Percentiles rank a stretch among this genome's conserved stretches.
These are phyloP conservation scores for Coemansia sp. DNA, from an alignment of 192 early-diverging fungal species.

Conservation along the genomic window DNA sequence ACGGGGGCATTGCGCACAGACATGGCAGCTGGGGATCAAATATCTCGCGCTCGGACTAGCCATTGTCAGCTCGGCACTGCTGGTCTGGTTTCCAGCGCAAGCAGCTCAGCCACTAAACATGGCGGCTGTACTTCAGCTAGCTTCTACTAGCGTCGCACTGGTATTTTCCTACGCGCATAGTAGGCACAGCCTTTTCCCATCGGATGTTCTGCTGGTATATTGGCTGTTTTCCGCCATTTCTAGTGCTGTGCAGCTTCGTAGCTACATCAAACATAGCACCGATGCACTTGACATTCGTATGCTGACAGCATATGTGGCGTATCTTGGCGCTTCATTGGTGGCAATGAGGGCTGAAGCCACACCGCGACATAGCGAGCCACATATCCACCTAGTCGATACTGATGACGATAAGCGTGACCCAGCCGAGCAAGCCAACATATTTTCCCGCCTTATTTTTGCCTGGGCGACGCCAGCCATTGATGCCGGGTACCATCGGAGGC, in stretches of 20 bases:
- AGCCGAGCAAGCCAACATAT: constrained; percentile 18
- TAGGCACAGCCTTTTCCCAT: background rate
- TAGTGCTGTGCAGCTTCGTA: background rate
- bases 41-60: background rate
- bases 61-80: background rate
- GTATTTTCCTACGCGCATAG: constrained; percentile 6
- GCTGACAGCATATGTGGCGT: background rate
- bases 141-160: constrained; percentile 1
- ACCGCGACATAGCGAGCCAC: background rate
- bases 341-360: background rate
- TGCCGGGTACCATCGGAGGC: constrained; percentile 68
- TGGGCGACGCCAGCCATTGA: constrained; percentile 90
- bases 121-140: background rate
- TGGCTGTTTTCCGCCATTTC: constrained; percentile 16
- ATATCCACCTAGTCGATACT: background rate
- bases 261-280: background rate
- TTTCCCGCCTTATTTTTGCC: constrained; percentile 63
- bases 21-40: background rate
- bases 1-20: background rate
- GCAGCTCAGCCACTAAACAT: background rate
- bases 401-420: background rate
- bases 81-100: background rate
- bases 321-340: background rate
- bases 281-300: background rate
- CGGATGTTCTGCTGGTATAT: constrained; percentile 20